Evolutionary conservation across 2,329 filamentous ascomycete genomes (phyloP).

Genomic region (Talaromyces sp.): DNA sequence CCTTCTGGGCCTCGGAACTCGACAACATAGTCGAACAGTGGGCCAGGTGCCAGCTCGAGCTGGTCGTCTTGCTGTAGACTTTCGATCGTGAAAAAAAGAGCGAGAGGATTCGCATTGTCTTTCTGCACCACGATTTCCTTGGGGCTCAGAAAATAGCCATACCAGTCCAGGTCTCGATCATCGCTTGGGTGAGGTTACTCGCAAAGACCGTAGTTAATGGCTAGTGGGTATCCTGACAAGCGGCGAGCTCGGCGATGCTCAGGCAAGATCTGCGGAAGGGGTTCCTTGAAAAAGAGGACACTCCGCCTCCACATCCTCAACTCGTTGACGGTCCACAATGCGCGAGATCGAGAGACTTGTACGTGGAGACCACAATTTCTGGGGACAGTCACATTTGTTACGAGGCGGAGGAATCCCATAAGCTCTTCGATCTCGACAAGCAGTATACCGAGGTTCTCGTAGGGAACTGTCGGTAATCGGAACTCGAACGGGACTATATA

Average conservation of each 20-base stretch:
- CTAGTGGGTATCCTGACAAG: neutral
- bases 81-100: neutral
- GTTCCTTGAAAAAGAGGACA: neutral
- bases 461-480: neutral
- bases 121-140: neutral
- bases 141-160: neutral
- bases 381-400: neutral
- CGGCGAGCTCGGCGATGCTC: neutral
- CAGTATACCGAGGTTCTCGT: neutral
- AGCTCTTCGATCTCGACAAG: neutral
- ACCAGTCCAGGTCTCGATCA: neutral
- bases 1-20: neutral
- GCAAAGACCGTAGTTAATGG: neutral
- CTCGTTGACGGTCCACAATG: neutral
- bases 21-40: neutral
- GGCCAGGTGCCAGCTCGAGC: neutral
- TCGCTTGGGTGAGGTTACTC: neutral
- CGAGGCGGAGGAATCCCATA: neutral
- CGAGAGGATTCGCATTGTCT: neutral
- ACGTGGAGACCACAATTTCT: neutral
- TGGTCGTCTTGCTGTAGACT: neutral
- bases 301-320: neutral
- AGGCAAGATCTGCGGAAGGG: neutral
- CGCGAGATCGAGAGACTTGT: neutral
- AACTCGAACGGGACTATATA: neutral